A percentile compares a stretch with the other conserved stretches of the same genome.
phyloP scores from a whole-genome alignment of 257 asterid genomes.

The Primulina tabacum region DNA sequence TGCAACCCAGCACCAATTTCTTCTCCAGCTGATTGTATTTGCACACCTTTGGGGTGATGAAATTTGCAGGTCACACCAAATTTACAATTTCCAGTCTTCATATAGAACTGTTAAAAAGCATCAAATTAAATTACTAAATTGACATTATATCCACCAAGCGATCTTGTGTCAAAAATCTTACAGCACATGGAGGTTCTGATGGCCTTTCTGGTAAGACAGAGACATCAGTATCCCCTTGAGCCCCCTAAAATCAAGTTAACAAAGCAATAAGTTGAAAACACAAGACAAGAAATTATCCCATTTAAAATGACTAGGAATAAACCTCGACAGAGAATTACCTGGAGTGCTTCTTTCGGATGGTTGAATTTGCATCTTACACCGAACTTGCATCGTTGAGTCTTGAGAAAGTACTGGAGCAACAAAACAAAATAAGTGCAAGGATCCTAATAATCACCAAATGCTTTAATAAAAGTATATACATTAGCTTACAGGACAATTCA shows the following conservation, averaged over 20 bases:
- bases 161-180: slow-evolving; percentile 42
- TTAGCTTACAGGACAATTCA: slow-evolving; percentile 92
- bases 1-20: slow-evolving; percentile 42
- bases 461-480: slow-evolving; percentile 15
- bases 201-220: slow-evolving; percentile 84
- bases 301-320: slow-evolving; percentile 17
- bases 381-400: slow-evolving; percentile 91
- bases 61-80: slow-evolving; percentile 87
- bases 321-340: slow-evolving; percentile 43
- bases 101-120: slow-evolving; percentile 68
- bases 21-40: slow-evolving; percentile 42
- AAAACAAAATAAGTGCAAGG: slow-evolving; percentile 20
- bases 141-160: slow-evolving; percentile 15
- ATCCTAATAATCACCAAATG: slow-evolving; percentile 21
- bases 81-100: slow-evolving; percentile 94
- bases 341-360: slow-evolving; percentile 72
- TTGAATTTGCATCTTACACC: slow-evolving; percentile 87
- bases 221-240: slow-evolving; percentile 42
- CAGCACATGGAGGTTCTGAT: slow-evolving; percentile 89
- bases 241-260: slow-evolving; percentile 51
- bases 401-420: slow-evolving; percentile 66
- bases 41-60: slow-evolving; percentile 88
- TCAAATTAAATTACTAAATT: slow-evolving; percentile 14
- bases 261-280: slow-evolving; percentile 14
- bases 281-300: slow-evolving; percentile 14